A percentile compares a stretch with the other conserved stretches of the same genome.
These are phyloP conservation scores for Penicillium verhagenii DNA, from an alignment of 495 filamentous ascomycete species.

Conservation along the genomic window DNA sequence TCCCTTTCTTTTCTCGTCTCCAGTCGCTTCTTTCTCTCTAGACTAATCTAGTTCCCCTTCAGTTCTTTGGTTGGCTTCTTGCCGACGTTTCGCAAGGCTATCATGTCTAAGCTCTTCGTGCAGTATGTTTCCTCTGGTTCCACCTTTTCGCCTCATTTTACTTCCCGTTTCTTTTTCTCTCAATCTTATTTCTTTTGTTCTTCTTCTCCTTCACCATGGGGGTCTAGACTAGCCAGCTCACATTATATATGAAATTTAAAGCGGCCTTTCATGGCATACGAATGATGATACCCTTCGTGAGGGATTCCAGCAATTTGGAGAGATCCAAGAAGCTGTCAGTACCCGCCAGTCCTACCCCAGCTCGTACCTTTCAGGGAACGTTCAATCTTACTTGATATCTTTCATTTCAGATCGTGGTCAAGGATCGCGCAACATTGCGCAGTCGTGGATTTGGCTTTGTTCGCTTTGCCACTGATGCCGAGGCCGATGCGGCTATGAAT, in stretches of 20 bases:
- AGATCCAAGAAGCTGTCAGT: constrained; percentile 90
- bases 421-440: constrained; percentile 93
- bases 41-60: not conserved
- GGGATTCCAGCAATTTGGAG: constrained; percentile 88
- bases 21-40: not conserved
- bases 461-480: constrained; percentile 74
- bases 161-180: not conserved
- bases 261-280: constrained; percentile 97
- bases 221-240: not conserved
- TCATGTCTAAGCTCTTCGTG: constrained; percentile 32
- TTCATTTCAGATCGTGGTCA: constrained; percentile 81
- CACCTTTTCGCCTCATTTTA: not conserved
- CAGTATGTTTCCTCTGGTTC: constrained; percentile 20
- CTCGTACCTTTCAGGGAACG: constrained; percentile 1
- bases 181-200: too few species aligned
- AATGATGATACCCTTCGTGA: constrained; percentile 76
- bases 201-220: not conserved
- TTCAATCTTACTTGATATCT: constrained; percentile 5
- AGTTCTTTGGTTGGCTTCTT: not conserved
- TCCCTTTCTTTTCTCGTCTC: constrained; percentile 4
- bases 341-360: not conserved
- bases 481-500: constrained; percentile 77
- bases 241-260: constrained; percentile 34
- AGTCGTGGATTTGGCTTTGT: constrained; percentile 98
- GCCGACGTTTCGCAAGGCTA: constrained; percentile 2